Conservation (phyloP, 371 early-diverging fungal species). For the Haplosporangium sp. region DNA sequence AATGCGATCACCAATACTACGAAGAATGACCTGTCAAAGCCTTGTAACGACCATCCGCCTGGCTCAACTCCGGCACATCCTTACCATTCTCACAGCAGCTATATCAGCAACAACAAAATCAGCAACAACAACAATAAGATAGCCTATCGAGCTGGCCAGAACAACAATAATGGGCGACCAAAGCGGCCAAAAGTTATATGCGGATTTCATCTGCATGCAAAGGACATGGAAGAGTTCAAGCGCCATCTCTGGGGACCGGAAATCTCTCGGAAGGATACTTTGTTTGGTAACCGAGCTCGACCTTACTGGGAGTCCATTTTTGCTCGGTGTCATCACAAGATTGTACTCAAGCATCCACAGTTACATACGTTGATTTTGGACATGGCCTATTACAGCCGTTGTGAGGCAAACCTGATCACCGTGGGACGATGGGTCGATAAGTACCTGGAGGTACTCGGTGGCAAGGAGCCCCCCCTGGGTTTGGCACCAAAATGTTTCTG, state of each 20-base stretch:
- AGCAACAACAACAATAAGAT: not conserved
- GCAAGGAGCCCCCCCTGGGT: conserved; percentile 3
- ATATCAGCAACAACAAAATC: not conserved
- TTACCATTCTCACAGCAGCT: not conserved
- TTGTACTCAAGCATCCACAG: conserved; percentile 22
- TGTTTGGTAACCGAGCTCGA: not conserved
- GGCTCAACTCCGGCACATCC: not conserved
- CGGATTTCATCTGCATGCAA: conserved; percentile 47
- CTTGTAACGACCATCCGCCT: conserved; percentile 1
- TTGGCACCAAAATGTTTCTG: conserved; percentile 34
- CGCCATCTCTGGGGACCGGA: conserved; percentile 1
- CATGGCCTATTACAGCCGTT: conserved; percentile 7
- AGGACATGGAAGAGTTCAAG: conserved; percentile 23
- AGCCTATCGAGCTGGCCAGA: not conserved
- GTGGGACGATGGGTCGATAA: conserved; percentile 24
- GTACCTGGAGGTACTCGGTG: conserved; percentile 1
- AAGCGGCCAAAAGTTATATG: conserved; percentile 14
- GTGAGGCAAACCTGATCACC: conserved; percentile 8
- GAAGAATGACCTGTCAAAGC: not conserved
- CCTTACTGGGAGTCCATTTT: not conserved
- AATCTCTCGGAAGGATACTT: too few relatives aligned
- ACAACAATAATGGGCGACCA: not conserved
- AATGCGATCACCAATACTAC: not conserved
- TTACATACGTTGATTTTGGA: conserved; percentile 7
- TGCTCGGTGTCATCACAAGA: conserved; percentile 27